These are phyloP conservation scores for Pseudogymnoascus sp. DNA, from an alignment of 2,329 filamentous ascomycete species.

Conservation along the genomic window DNA sequence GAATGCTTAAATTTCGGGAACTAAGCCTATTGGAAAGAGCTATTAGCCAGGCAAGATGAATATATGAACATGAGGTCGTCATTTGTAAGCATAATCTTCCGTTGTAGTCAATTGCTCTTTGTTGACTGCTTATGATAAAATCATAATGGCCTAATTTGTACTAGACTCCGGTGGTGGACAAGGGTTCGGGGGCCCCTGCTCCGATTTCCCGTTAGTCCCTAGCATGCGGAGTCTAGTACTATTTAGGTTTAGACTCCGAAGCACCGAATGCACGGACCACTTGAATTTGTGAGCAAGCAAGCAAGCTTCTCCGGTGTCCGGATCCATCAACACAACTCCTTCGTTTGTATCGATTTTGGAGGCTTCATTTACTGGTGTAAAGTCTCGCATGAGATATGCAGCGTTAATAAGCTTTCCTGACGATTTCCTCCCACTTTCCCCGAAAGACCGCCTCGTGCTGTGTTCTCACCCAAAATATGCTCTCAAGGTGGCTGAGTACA, in stretches of 20 bases:
- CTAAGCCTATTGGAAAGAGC: not conserved
- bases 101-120: not conserved
- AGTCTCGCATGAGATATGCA: not conserved
- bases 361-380: not conserved
- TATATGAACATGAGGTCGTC: not conserved
- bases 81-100: conserved; percentile 1
- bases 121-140: conserved; percentile 1
- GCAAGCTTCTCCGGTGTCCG: not conserved
- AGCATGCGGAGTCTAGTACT: conserved; percentile 8
- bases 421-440: conserved; percentile 24
- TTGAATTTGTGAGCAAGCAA: not conserved
- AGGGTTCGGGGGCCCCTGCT: conserved; percentile 7
- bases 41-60: not conserved
- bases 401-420: conserved; percentile 12
- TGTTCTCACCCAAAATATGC: conserved; percentile 28
- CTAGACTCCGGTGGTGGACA: conserved; percentile 18
- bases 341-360: not conserved
- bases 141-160: conserved; percentile 13
- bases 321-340: not conserved
- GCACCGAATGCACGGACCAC: not conserved
- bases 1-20: not conserved
- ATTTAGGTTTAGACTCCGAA: conserved; percentile 16
- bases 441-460: conserved; percentile 21
- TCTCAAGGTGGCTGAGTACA: conserved; percentile 17
- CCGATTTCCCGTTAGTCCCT: not conserved